Evolutionary conservation across 2,329 filamentous ascomycete genomes (phyloP).

Genomic region (Paraphaeosphaeria sporulosa): DNA sequence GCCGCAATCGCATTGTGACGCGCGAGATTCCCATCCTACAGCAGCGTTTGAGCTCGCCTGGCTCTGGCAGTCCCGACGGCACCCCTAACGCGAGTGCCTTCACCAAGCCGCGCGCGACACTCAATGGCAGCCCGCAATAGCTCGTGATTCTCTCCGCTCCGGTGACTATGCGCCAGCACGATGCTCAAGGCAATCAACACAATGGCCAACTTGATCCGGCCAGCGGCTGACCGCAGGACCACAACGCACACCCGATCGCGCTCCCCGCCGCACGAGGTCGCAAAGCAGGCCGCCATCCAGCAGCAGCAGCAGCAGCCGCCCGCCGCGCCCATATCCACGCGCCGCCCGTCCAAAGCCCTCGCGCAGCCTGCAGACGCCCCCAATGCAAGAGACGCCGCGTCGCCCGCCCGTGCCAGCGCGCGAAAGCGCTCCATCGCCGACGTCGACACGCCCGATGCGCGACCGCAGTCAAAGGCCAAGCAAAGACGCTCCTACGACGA

Average conservation of each 20-base stretch:
- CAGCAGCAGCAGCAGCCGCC: constrained; percentile 19
- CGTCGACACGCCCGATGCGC: constrained; percentile 36
- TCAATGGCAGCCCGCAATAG: constrained; percentile 26
- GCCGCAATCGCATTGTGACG: not conserved
- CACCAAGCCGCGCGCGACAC: constrained; percentile 25
- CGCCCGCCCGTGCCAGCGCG: constrained; percentile 32
- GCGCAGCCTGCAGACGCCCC: constrained; percentile 32
- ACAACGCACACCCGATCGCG: constrained; percentile 39
- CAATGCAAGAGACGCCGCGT: constrained; percentile 26
- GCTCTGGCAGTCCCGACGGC: constrained; percentile 28
- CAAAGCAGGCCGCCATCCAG: constrained; percentile 29
- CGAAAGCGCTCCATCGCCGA: constrained; percentile 42
- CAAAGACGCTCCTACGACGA: constrained; percentile 53
- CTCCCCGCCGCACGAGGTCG: constrained; percentile 28
- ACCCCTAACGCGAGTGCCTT: constrained; percentile 40
- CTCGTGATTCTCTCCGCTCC: constrained; percentile 14
- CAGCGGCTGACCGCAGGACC: constrained; percentile 41
- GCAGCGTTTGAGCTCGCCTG: constrained; percentile 3
- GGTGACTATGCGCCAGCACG: constrained; percentile 36
- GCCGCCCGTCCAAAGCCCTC: constrained; percentile 36
- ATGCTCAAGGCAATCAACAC: constrained; percentile 36
- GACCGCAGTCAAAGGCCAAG: constrained; percentile 53
- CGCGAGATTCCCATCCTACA: not conserved
- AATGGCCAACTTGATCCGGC: constrained; percentile 41
- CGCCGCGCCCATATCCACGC: constrained; percentile 30